Base-by-base conservation (phyloP, 306 rosid genomes). In the Trichosanthes truncata region DNA sequence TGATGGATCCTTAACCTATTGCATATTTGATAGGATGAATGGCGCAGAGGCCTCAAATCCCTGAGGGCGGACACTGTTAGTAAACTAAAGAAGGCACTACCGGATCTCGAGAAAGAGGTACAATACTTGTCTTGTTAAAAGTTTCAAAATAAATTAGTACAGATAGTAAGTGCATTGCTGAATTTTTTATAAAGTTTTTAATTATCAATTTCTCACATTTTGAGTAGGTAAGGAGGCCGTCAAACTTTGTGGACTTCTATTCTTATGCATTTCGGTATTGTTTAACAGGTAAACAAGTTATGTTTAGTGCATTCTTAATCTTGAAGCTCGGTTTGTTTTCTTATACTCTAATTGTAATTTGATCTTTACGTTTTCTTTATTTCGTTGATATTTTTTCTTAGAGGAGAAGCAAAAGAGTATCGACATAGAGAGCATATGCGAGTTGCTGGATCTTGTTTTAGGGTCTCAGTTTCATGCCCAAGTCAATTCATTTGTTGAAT, bases 361-460 rank as follows among this genome's bases (percentile, higher is more conserved):
- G 26, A 55, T 71, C 25, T 55, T 61, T 38, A 45, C 25, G 14
- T 77, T 23, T 63, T 38, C 43, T 36, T 23, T 4, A 66, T 78
- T 65, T 53, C n/a, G 45, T 84, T 65, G 82, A 65, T 43, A 1
- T 35, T 79, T 80, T 82, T 81, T 82, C 13, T 67, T 89, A 96
- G 98, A 96, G 96, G 99, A 93, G 92, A 96, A 96, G 82, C 99
- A 96, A 88, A 96, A 96, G 86, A 93, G 99, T 89, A 91, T 96
- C 78, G 99, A 96, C 83, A 87, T 93, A 83, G 99, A 96, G 86
- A 96, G 99, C 87, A 89, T 96, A 65, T 96, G 99, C 56, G 86
- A 89, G 82, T 85, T 96, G 82, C 89, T 96, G 85, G 82, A 86
- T 83, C 93, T 96, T 86, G 97, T 96, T 83, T 79, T 96, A 83